Base-by-base conservation (phyloP, 1,139 yeast species). In the Saccharomyces hybrid region DNA sequence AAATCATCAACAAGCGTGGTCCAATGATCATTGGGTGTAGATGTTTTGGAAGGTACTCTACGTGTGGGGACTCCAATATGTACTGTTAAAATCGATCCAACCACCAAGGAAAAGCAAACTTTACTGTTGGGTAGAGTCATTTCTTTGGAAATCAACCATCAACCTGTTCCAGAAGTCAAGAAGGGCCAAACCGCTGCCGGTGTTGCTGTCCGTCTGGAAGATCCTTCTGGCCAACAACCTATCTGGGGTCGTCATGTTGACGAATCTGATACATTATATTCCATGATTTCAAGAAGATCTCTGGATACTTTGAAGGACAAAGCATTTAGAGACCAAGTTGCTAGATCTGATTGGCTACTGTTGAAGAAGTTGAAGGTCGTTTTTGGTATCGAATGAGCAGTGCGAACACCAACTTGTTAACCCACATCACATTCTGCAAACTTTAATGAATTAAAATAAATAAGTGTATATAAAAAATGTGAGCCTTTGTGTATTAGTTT, bases 11-110 rank as follows among this genome's bases (percentile, higher is more conserved):
- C 83, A 93, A 93, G 78, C 88, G 99, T 76, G 90, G 91, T 73
- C 99, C 99, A 57, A 93, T 93, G 98, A 90, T 93, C 69, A 88
- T 93, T 70, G 99, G 99, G 99, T 82, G 98, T 93, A 58, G 99
- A 93, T 72, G 96, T 93, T 60, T 73, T 81, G 53, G 98, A 93
- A 71, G 99, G 99, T 66, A 79, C 88, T 47, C 80, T 95, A 51
- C 83, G 93, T 62, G 72, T 88, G 52, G 99, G 99, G 56, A 91
- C 99, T 1, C 99, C 99, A 61, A 89, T 93, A 59, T 86, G 96
- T 76, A 93, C 95, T 29, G 97, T 93, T 54, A 90, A 91, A 73
- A 77, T 78, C 51, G 97, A 91, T 67, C 96, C 98, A 46, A 78
- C 78, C 14, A 88, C 96, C 2, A 88, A 88, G 63, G 84, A 83